Evolutionary conservation across 2,329 filamentous ascomycete species (phyloP), one percentile per base, ranked within the genome.

Genomic region (Diplodia scrobiculata): DNA sequence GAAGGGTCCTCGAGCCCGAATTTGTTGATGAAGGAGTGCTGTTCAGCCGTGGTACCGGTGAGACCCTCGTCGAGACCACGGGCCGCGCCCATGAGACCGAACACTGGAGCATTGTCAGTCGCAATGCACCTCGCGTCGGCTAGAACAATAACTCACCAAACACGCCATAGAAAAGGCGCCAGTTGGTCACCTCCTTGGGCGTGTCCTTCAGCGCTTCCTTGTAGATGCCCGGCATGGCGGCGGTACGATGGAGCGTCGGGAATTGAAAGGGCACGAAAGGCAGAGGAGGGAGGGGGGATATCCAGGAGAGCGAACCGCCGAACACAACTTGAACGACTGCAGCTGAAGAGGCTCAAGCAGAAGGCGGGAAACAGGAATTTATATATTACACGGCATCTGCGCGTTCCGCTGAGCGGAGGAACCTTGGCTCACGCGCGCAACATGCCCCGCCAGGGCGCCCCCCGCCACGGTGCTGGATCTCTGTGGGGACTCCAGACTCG

Each of bases 31-130:
- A 79, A 79, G 2, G 77, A 76, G 1, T 68, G 55, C 11, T 77
- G 72, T 50, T 75, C 72, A 2, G 75, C 87, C 14, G 89, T 88
- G 1, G 89, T 89, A 9, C 84, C 86, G 69, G 92, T 92, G 67
- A 94, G 82, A 68, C 91, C 91, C 77, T 94, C 91, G 69, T 94
- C 91, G n/a, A 92, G 78, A 71, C 91, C 91, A 67, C 90, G 85
- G 48, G 90, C 89, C 2, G 90, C 89, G 65, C 91, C 91, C 77
- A 93, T 86, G 41, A 94, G 83, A 55, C 87, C 88, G 69, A 92
- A 91, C 4, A 78, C 76, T 78, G 48, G 21, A 13, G 38, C 11
- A 21, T 6, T 1, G 13, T 47, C n/a, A 51, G 47, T 19, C 27
- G 27, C 1, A 21, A 34, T 41, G 27, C 14, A 45, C 38, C 9